A percentile compares a stretch with the other conserved stretches of the same genome.
phyloP scores from a whole-genome alignment of 176 grass and related monocot genomes.

The Ampelocalamus luodianensis region DNA sequence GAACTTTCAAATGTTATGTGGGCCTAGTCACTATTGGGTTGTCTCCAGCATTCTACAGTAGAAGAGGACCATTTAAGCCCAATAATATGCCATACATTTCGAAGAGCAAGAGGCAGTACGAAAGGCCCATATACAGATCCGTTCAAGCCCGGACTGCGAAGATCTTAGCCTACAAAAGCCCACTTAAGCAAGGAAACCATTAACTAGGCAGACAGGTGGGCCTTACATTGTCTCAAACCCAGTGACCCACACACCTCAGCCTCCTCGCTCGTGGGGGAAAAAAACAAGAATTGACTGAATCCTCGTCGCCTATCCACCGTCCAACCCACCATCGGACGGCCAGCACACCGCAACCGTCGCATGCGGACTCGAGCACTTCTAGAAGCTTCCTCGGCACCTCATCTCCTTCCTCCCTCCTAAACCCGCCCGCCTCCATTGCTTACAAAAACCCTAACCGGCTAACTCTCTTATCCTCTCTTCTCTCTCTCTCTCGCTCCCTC shows the following conservation, averaged over 20 bases:
- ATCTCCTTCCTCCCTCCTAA: slow-evolving; percentile 22
- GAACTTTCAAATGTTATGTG: too few relatives aligned
- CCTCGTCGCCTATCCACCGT: not conserved
- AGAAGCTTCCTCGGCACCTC: slow-evolving; percentile 26
- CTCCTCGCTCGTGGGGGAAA: not conserved
- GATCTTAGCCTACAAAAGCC: not conserved
- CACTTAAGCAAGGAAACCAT: not conserved
- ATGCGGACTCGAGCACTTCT: not conserved
- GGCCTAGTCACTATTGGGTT: too few relatives aligned
- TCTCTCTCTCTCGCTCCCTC: not conserved
- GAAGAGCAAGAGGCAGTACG: not conserved
- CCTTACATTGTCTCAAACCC: not conserved
- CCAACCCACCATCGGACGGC: not conserved
- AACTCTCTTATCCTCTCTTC: slow-evolving; percentile 20
- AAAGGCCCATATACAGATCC: not conserved
- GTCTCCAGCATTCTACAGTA: too few relatives aligned
- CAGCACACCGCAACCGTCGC: too few relatives aligned
- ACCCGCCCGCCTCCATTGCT: not conserved
- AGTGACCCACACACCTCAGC: not conserved
- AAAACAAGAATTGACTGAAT: not conserved
- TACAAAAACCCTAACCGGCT: slow-evolving; percentile 42
- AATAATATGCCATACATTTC: too few relatives aligned
- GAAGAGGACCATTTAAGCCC: too few relatives aligned
- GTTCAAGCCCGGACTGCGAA: not conserved
- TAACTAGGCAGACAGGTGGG: not conserved